A percentile compares a stretch with the other conserved stretches of the same genome.
Evolutionary conservation across 345 rosid species (phyloP).

Genomic region (Populus tremula): DNA sequence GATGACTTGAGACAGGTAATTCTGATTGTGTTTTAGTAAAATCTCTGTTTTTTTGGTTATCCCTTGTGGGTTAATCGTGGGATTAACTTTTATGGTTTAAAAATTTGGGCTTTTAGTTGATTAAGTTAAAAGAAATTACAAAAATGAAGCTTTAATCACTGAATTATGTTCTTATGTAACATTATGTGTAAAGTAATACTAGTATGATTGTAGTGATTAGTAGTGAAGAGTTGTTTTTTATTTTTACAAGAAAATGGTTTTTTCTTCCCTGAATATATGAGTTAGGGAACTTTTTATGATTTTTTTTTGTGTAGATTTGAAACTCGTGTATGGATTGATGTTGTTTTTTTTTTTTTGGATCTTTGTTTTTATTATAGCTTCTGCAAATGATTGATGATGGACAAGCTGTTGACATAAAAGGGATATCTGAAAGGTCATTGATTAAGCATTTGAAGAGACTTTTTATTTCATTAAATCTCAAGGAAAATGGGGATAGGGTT

Average conservation of each 20-base stretch:
- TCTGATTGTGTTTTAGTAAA: background rate
- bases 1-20: conserved; percentile 66
- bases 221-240: background rate
- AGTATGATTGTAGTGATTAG: background rate
- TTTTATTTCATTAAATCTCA: conserved; percentile 57
- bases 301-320: background rate
- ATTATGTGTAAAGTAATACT: background rate
- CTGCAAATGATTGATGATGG: conserved; percentile 85
- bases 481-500: conserved; percentile 66
- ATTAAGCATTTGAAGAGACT: conserved; percentile 63
- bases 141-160: background rate
- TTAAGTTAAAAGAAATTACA: background rate
- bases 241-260: background rate
- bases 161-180: background rate
- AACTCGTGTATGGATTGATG: background rate
- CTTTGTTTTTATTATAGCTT: conserved; percentile 43
- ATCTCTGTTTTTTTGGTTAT: background rate
- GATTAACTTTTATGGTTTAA: background rate
- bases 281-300: background rate
- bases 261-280: background rate
- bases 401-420: conserved; percentile 90
- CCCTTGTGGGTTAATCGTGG: background rate
- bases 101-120: background rate
- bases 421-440: conserved; percentile 63
- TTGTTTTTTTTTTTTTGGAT: background rate